phyloP scores from a whole-genome alignment of 2,329 filamentous ascomycete species.

The Sporothrix humicola region DNA sequence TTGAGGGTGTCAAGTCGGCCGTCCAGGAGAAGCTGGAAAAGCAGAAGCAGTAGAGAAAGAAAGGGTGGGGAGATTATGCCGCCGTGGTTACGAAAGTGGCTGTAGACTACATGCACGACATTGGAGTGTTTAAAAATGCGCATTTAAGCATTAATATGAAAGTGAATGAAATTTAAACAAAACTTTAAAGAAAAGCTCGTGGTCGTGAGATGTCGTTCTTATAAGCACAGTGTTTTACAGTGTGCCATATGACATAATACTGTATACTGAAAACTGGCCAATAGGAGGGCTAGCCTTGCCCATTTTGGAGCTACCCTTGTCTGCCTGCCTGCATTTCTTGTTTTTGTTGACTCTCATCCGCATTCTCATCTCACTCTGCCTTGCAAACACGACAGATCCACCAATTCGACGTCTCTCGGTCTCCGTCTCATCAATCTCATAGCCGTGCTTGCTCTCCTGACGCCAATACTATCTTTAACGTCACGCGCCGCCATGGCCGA shows the following conservation, averaged over 20 bases:
- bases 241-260: not conserved
- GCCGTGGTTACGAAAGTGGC: too few species aligned
- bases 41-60: slow-evolving; percentile 37
- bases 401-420: not conserved
- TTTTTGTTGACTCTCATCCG: slow-evolving; percentile 31
- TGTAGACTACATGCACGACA: slow-evolving; percentile 16
- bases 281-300: not conserved
- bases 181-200: not conserved
- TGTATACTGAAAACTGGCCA: not conserved
- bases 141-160: not conserved
- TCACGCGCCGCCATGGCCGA: slow-evolving; percentile 28
- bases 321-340: slow-evolving; percentile 11
- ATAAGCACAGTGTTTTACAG: slow-evolving; percentile 17
- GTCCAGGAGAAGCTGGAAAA: slow-evolving; percentile 62
- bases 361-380: slow-evolving; percentile 1
- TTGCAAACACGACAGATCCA: not conserved
- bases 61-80: slow-evolving; percentile 9
- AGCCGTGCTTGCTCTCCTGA: not conserved
- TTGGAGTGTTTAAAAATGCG: not conserved
- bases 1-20: slow-evolving; percentile 83
- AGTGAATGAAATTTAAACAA: not conserved
- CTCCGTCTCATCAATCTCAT: not conserved
- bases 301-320: slow-evolving; percentile 17
- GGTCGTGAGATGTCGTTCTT: not conserved
- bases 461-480: not conserved